Conservation (phyloP, 2,329 filamentous ascomycete genomes). For the Penicillium concentricum region DNA sequence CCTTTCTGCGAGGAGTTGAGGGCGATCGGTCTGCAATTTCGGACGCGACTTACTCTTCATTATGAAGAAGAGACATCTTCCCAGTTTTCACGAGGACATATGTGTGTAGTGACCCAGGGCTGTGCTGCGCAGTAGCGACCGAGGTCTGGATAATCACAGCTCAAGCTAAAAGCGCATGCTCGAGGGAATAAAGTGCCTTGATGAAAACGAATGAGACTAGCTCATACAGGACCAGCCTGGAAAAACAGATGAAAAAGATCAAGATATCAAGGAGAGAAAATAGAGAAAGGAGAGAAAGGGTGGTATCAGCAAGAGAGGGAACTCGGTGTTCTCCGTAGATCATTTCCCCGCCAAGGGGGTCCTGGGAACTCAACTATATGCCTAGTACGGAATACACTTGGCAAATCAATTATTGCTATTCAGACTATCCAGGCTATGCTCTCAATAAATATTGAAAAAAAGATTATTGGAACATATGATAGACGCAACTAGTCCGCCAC, state of each 20-base stretch:
- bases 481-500: background rate
- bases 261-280: constrained; percentile 4
- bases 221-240: constrained; percentile 38
- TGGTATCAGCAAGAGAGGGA: constrained; percentile 7
- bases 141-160: constrained; percentile 3
- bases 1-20: background rate
- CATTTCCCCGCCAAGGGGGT: constrained; percentile 8
- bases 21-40: background rate
- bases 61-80: constrained; percentile 51
- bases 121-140: constrained; percentile 2
- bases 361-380: background rate
- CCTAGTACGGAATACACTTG: background rate
- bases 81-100: background rate
- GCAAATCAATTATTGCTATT: background rate
- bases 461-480: background rate
- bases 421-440: too few species aligned
- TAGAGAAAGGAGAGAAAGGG: constrained; percentile 1
- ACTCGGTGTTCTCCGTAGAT: constrained; percentile 14
- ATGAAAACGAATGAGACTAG: constrained; percentile 11
- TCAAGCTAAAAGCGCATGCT: constrained; percentile 11
- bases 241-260: constrained; percentile 1
- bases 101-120: background rate
- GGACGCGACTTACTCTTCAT: constrained; percentile 48
- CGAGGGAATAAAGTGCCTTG: constrained; percentile 9
- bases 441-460: background rate